A percentile compares a stretch with the other conserved stretches of the same genome.
phyloP scores from a whole-genome alignment of 192 early-diverging fungal genomes.

The Linnemannia schmuckeri region DNA sequence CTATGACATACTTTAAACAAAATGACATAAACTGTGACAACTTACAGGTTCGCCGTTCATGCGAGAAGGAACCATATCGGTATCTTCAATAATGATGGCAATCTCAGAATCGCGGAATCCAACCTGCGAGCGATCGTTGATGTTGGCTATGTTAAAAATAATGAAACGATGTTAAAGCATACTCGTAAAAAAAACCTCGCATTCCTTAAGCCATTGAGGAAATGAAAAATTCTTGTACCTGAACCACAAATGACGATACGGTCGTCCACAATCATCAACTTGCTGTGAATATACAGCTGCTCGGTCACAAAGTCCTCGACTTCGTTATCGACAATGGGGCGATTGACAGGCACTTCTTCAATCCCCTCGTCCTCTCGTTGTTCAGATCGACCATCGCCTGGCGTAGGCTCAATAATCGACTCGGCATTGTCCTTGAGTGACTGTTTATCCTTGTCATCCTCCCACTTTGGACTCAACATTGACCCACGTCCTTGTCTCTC shows the following conservation, averaged over 20 bases:
- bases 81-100: conserved; percentile 87
- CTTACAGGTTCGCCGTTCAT: conserved; percentile 78
- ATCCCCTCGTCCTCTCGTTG: background rate
- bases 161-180: background rate
- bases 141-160: conserved; percentile 66
- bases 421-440: conserved; percentile 16
- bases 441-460: background rate
- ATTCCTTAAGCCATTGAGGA: background rate
- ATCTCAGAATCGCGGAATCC: conserved; percentile 92
- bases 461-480: background rate
- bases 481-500: conserved; percentile 8
- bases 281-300: conserved; percentile 88
- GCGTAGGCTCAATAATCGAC: conserved; percentile 25
- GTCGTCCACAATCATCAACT: conserved; percentile 93
- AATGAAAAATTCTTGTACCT: conserved; percentile 40
- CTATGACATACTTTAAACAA: background rate
- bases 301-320: conserved; percentile 75
- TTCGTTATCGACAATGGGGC: conserved; percentile 37
- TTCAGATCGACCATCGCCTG: background rate
- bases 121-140: conserved; percentile 90
- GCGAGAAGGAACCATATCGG: conserved; percentile 69
- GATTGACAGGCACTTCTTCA: background rate
- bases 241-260: conserved; percentile 85
- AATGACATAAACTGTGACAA: background rate
- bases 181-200: background rate